phyloP scores from a whole-genome alignment of 768 basidiomycete genomes.

The Multifurca ochricompacta region DNA sequence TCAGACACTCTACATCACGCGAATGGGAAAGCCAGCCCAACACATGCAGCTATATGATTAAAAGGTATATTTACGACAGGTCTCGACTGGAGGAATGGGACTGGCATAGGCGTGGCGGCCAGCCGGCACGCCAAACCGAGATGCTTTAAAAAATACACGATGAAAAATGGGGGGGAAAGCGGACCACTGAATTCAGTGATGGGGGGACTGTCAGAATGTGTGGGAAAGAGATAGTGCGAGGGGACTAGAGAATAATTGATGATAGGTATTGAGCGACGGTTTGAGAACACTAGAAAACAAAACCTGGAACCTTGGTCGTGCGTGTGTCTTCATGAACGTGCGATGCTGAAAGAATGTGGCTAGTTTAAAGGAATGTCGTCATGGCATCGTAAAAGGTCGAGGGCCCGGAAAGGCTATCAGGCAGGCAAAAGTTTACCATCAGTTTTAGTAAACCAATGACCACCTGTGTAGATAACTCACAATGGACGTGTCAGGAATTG shows the following conservation, averaged over 20 bases:
- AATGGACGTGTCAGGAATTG: not conserved
- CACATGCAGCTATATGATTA: conserved; percentile 10
- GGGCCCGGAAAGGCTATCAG: conserved; percentile 9
- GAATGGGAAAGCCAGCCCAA: not conserved
- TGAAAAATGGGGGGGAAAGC: conserved; percentile 1
- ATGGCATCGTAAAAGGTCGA: conserved; percentile 3
- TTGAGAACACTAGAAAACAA: conserved; percentile 9
- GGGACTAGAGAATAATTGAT: not conserved
- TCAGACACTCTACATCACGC: not conserved
- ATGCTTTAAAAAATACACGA: conserved; percentile 8
- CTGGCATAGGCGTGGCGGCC: not conserved
- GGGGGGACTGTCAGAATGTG: not conserved
- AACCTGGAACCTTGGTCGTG: not conserved
- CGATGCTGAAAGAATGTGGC: not conserved
- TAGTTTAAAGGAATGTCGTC: conserved; percentile 1
- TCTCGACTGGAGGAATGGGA: not conserved
- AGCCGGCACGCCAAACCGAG: not conserved
- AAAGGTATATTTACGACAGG: conserved; percentile 16
- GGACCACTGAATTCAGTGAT: not conserved
- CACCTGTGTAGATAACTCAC: not conserved
- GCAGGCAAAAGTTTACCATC: not conserved
- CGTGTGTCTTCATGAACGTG: conserved; percentile 10
- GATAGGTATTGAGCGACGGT: conserved; percentile 3
- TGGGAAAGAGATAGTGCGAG: not conserved
- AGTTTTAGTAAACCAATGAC: not conserved